Percentiles rank a stretch among this genome's conserved stretches.
These are phyloP conservation scores for Ammopiptanthus mongolicus DNA, from an alignment of 306 rosid species.

Conservation along the genomic window DNA sequence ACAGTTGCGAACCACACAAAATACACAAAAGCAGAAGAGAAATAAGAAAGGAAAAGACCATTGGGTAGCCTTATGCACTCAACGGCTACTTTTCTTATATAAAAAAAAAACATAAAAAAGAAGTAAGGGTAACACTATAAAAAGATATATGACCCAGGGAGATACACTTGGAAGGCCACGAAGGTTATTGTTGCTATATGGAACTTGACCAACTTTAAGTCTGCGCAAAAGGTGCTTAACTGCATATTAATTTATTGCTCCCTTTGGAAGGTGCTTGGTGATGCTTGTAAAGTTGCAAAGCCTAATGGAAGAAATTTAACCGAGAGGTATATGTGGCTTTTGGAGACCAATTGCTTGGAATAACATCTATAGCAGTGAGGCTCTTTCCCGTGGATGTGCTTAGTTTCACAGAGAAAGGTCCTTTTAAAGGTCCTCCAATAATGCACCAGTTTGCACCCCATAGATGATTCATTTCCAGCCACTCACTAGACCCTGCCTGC, in stretches of 20 bases:
- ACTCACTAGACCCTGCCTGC: conserved; percentile 71
- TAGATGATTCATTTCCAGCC: conserved; percentile 72
- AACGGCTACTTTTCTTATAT: conserved; percentile 32
- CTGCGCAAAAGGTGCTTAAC: background rate
- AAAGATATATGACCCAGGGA: background rate
- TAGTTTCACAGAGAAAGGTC: conserved; percentile 84
- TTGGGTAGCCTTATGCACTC: conserved; percentile 37
- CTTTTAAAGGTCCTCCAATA: conserved; percentile 54
- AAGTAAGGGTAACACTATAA: background rate
- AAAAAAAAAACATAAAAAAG: background rate
- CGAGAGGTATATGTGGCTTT: conserved; percentile 76
- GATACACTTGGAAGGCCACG: no score
- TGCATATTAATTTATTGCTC: background rate
- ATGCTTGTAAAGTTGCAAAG: background rate
- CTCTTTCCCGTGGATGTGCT: conserved; percentile 55
- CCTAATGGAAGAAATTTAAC: conserved; percentile 44
- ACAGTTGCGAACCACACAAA: conserved; percentile 18
- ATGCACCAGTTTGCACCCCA: conserved; percentile 95
- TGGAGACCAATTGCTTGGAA: conserved; percentile 79
- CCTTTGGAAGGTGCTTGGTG: background rate
- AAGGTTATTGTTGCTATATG: conserved; percentile 21
- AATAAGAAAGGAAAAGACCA: conserved; percentile 17
- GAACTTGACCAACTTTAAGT: conserved; percentile 10
- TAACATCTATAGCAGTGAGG: conserved; percentile 68
- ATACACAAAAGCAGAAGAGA: background rate